Evolutionary conservation across 2,329 filamentous ascomycete genomes (phyloP), one percentile per base, ranked within the genome.

Genomic region (Phaeosphaeria sp.): DNA sequence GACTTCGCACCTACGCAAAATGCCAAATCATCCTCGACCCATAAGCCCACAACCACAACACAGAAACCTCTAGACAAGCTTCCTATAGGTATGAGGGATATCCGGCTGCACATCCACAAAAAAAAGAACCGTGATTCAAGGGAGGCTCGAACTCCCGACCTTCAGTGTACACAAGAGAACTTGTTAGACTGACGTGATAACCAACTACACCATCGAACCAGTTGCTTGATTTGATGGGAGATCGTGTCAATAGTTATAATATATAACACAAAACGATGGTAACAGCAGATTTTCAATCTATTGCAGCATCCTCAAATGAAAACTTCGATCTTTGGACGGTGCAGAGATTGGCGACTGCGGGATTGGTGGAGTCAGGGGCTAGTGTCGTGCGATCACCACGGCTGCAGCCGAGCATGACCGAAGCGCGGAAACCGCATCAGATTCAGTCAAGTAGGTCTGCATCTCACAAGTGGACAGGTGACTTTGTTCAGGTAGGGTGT

Each of bases 141-240:
- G 9, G 51, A 53, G 51, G 51, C n/a, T 53, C 18, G 51, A 53
- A 53, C 51, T 53, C 51, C 9, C 18, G 51, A 53, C 51, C 51
- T 53, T 53, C 51, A 53, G 51, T 53, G 27, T 27, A 13, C 11
- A 4, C 6, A 7, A 8, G 30, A 6, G 36, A 40, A 13, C 51
- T 15, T 79, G 77, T 79, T 78, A 78, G 76, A 79, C 77, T 78
- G 72, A 78, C 75, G 77, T 79, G 76, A 78, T 78, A 78, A 79
- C 76, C 77, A 78, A 78, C 77, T 79, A 79, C 77, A 79, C 77
- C 74, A 77, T 60, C 70, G 67, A 73, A 63, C 70, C 70, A 43
- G 45, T n/a, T 49, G 13, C 44, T 25, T 11, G 30, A 7, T 25
- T 49, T 25, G 21, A 30, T 43, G 36, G 6, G 5, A 18, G 11